Evolutionary conservation across 78 protist species (phyloP).

Genomic region (Cavenderia fasciculata): DNA sequence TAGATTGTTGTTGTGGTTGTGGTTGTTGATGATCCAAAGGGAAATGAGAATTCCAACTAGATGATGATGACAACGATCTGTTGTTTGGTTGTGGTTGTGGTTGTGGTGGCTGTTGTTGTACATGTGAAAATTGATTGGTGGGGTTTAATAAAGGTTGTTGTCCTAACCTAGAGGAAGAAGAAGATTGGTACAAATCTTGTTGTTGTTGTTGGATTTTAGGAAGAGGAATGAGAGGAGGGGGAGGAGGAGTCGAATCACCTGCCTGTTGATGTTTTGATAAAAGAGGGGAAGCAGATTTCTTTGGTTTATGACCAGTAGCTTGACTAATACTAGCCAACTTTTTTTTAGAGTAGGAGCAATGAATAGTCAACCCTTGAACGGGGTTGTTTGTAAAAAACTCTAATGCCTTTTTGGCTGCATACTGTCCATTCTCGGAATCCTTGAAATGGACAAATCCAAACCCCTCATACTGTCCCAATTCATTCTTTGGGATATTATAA

Average conservation of each 20-base stretch:
- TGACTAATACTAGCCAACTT: background rate
- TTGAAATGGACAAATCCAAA: constrained; percentile 43
- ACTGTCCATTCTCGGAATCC: constrained; percentile 29
- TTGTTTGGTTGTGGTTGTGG: background rate
- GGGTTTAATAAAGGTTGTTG: background rate
- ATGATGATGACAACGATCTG: background rate
- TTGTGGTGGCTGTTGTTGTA: background rate
- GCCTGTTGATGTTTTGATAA: background rate
- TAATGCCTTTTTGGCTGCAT: background rate
- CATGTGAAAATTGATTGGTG: too few relatives aligned
- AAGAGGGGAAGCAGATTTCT: background rate
- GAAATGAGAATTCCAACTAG: background rate
- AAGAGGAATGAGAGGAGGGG: too few relatives aligned
- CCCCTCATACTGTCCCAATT: constrained; percentile 12
- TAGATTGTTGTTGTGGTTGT: too few relatives aligned
- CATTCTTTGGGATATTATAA: constrained; percentile 29
- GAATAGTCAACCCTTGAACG: background rate
- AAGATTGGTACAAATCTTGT: background rate
- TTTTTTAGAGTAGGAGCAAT: constrained; percentile 26
- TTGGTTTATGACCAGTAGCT: background rate
- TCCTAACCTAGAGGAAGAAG: background rate
- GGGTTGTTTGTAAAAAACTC: background rate
- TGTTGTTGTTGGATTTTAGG: background rate
- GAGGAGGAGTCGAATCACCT: too few relatives aligned
- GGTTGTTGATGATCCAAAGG: too few relatives aligned